Evolutionary conservation across 306 rosid genomes (phyloP), one percentile per base, ranked within the genome.

Genomic region (Macrotyloma uniflorum): DNA sequence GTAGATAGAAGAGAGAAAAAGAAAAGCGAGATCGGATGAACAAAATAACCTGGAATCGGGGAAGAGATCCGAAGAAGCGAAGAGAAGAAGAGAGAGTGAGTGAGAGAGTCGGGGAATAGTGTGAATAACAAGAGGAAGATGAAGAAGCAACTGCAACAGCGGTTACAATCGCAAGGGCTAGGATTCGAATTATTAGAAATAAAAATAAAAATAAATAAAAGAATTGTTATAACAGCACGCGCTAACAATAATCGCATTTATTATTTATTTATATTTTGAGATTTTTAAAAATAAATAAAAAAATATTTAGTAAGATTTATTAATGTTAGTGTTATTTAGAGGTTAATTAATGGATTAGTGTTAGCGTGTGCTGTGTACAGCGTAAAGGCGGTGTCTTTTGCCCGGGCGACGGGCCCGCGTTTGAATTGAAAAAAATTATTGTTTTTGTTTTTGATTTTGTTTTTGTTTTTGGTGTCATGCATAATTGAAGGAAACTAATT

Each of bases 331-430:
- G 19, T 64, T 12, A 19, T 36, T 19, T 36, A 14, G 7, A 26
- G 15, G 54, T 54, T 53, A 72, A 33, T 13, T 6, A 16, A 23
- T 33, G 55, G 72, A 23, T 22, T 70, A 32, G 43, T 30, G 26
- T 40, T 55, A 54, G 70, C 19, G 54, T 71, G 79, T 53, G 79
- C 62, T 81, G 85, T 14, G 63, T 30, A 76, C 85, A 77, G 75
- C 82, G 76, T 64, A 77, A 77, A 71, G 86, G 57, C 57, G 49
- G 82, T 77, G 79, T 45, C 82, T 64, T 82, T 77, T 77, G 82
- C 85, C 81, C 58, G 75, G 82, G 55, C 38, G 63, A 82, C 35
- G 85, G 85, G 79, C 79, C 85, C 78, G 78, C 81, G 36, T 75
- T 75, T 69, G 77, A 82, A 59, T 82, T 49, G n/a, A 82, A 81